Evolutionary conservation across 345 rosid species (phyloP), one percentile per base, ranked within the genome.

Genomic region (Citrus maxima): DNA sequence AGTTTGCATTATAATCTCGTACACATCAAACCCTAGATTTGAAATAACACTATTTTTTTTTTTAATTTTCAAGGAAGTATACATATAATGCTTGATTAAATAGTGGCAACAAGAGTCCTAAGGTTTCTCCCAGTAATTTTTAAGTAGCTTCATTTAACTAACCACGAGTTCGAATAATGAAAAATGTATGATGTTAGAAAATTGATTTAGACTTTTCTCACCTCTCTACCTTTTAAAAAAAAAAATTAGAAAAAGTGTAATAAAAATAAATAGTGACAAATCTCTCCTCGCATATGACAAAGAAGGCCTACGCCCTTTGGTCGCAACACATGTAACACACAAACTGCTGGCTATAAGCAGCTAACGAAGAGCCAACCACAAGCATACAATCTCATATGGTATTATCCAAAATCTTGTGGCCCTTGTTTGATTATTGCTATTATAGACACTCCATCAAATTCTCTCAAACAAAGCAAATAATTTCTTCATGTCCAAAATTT

Each of bases 341-440:
- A 34, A 76, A 72, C 61, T 21, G 58, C 60, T 80, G 88, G 86
- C 61, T 72, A 19, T 14, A 4, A 85, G 37, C 73, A 63, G 74
- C 63, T 35, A 42, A 76, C 78, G 38, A 67, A 75, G 49, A 82
- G 55, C 81, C 81, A 71, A 69, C 83, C 85, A 64, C 84, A 73
- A 81, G 37, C 73, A 46, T 40, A 28, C 24, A 59, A 46, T 18
- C 22, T 30, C 71, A 21, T n/a, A 5, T 14, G 24, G 68, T 62
- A 79, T 86, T 86, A 87, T 84, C 88, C 88, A 74, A 60, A 76
- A 49, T 19, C 65, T 69, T 79, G 88, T 86, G 92, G 92, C 83
- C 83, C 82, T 82, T 86, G 74, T 75, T 72, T 16, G 42, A 28
- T 54, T 63, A 12, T 42, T 61, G 25, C 42, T 63, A n/a, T 28